Evolutionary conservation across 1,139 yeast genomes (phyloP), one percentile per base, ranked within the genome.

Genomic region (Taphrina sp.): DNA sequence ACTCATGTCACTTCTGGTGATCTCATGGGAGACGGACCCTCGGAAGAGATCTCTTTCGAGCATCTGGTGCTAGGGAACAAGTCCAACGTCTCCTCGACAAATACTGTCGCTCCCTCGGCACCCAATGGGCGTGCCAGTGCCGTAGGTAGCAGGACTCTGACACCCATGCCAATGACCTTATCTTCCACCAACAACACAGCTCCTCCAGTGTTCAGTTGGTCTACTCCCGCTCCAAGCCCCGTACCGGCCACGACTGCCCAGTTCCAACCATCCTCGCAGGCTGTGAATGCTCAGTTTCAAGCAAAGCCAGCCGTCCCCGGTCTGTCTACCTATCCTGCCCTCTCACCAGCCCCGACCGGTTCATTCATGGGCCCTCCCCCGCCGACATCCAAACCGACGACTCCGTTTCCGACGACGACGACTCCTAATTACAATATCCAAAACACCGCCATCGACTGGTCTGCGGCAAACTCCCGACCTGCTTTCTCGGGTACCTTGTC

Each of bases 41-140:
- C 20, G 3, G 56, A 52, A 26, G 54, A 49, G 5, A 19, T 49
- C 24, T 49, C 54, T 16, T 52, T 52, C 19, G 56, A 52, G 35
- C 24, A 37, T 5, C 43, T 52, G 12, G 56, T 52, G 1, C 47
- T 42, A 8, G 56, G 56, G 19, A 14, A 37, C 8, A 35, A 24
- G n/a, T 19, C 43, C 3, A 33, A 47, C 22, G 5, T 28, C 10
- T 5, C 28, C 14, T 23, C 10, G 14, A 17, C 43, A 8, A n/a
- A 20, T 37, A n/a, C n/a, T 20, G 14, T 19, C 5, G 22, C n/a
- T 19, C 14, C 8, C 14, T 24, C 42, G 10, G 3, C 31, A 4
- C 17, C 26, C 26, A 23, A 5, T 20, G 52, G 26, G 17, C 16
- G 8, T 2, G 26, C 22, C 42, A 44, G 17, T 8, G 31, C 49